These are phyloP conservation scores for Aquanectria penicillioides DNA, from an alignment of 2,329 filamentous ascomycete species.

Conservation along the genomic window DNA sequence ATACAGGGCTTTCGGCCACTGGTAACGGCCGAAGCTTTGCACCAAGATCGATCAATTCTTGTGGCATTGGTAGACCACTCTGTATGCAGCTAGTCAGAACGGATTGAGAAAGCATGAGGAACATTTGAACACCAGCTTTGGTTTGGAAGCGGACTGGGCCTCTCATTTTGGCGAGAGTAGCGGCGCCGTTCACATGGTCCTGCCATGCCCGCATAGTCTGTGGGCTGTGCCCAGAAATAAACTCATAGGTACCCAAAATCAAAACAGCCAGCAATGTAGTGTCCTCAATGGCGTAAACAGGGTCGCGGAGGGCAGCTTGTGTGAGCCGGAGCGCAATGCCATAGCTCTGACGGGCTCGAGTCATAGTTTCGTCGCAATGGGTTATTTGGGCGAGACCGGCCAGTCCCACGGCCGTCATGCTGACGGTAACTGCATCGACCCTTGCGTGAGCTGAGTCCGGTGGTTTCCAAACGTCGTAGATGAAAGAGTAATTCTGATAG, in stretches of 20 bases:
- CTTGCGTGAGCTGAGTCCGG: constrained; percentile 44
- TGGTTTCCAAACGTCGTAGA: constrained; percentile 63
- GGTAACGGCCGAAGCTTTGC: constrained; percentile 51
- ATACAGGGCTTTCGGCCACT: constrained; percentile 51
- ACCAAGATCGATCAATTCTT: constrained; percentile 58
- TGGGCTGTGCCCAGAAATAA: constrained; percentile 57
- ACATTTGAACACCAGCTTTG: constrained; percentile 60
- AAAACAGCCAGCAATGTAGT: constrained; percentile 64
- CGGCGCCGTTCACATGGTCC: constrained; percentile 63
- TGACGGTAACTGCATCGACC: constrained; percentile 59
- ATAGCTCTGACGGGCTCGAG: constrained; percentile 61
- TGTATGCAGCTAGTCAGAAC: constrained; percentile 64
- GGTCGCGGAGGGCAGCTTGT: constrained; percentile 59
- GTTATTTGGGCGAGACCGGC: constrained; percentile 61
- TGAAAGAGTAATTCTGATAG: constrained; percentile 62
- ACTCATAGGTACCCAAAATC: constrained; percentile 65
- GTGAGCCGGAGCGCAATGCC: constrained; percentile 61
- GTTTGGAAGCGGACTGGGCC: constrained; percentile 58
- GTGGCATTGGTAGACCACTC: constrained; percentile 58
- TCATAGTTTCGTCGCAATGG: constrained; percentile 53
- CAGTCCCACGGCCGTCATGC: constrained; percentile 65
- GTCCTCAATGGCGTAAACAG: constrained; percentile 55
- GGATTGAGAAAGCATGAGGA: constrained; percentile 62
- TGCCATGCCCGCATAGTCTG: constrained; percentile 62
- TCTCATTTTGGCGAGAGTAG: constrained; percentile 59